Conservation (phyloP, 345 rosid species). For the Brassica cretica region DNA sequence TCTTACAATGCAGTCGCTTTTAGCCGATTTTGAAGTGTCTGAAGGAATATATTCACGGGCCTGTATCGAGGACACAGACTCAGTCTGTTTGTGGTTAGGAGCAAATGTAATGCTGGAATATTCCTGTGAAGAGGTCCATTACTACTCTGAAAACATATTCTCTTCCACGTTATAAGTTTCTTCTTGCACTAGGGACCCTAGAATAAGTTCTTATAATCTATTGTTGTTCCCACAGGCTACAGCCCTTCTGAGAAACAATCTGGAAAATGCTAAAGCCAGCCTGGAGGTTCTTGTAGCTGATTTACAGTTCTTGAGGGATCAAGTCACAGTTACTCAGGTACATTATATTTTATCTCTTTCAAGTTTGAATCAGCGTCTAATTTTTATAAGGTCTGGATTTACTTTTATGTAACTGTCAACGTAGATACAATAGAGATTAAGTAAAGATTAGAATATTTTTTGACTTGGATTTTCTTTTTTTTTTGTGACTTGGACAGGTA, state of each 20-base stretch:
- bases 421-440: conserved; percentile 7
- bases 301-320: conserved; percentile 91
- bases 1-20: conserved; percentile 51
- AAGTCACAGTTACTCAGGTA: conserved; percentile 96
- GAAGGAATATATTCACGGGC: conserved; percentile 94
- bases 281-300: conserved; percentile 85
- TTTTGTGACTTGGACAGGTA: conserved; percentile 49
- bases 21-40: conserved; percentile 90
- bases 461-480: background rate
- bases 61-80: conserved; percentile 62
- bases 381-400: background rate
- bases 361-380: background rate
- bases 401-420: background rate
- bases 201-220: conserved; percentile 31
- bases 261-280: conserved; percentile 95
- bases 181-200: conserved; percentile 23
- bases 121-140: conserved; percentile 75
- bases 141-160: conserved; percentile 16
- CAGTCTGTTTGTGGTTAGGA: conserved; percentile 91
- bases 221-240: conserved; percentile 56
- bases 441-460: background rate
- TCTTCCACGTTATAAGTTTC: conserved; percentile 3
- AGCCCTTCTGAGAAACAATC: conserved; percentile 71
- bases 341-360: background rate
- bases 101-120: conserved; percentile 98